phyloP scores from a whole-genome alignment of 2,329 filamentous ascomycete genomes.

The Epichloe coenophiala region DNA sequence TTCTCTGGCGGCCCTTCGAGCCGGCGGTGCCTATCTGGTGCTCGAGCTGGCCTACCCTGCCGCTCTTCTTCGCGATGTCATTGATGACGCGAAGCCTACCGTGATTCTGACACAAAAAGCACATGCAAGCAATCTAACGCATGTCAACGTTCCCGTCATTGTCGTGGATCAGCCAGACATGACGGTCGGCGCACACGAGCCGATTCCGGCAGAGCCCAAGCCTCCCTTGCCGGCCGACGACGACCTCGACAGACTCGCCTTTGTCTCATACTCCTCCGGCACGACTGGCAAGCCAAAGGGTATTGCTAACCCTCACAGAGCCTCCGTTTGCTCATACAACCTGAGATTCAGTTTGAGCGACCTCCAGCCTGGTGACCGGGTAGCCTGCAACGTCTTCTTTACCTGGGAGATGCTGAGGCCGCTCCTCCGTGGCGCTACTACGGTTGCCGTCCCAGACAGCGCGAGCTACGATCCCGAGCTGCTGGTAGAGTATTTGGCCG shows the following conservation, averaged over 20 bases:
- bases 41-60: constrained; percentile 69
- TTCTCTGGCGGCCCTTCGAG: constrained; percentile 62
- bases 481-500: constrained; percentile 55
- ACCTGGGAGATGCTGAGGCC: constrained; percentile 75
- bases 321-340: constrained; percentile 61
- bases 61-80: constrained; percentile 58
- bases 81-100: constrained; percentile 59
- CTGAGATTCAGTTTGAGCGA: constrained; percentile 59
- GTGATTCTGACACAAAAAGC: constrained; percentile 56
- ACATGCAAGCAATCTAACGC: constrained; percentile 49
- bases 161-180: constrained; percentile 39
- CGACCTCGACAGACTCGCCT: constrained; percentile 61
- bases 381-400: constrained; percentile 83
- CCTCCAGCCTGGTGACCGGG: constrained; percentile 56
- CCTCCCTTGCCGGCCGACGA: constrained; percentile 44
- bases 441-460: constrained; percentile 62
- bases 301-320: constrained; percentile 66
- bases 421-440: constrained; percentile 61
- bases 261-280: constrained; percentile 70
- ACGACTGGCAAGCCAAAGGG: constrained; percentile 71
- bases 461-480: constrained; percentile 64
- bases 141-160: constrained; percentile 48
- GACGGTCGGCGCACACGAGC: constrained; percentile 12
- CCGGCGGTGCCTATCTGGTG: constrained; percentile 68
- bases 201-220: constrained; percentile 21